Conservation (phyloP, 768 basidiomycete species). For the Russula brevipes region DNA sequence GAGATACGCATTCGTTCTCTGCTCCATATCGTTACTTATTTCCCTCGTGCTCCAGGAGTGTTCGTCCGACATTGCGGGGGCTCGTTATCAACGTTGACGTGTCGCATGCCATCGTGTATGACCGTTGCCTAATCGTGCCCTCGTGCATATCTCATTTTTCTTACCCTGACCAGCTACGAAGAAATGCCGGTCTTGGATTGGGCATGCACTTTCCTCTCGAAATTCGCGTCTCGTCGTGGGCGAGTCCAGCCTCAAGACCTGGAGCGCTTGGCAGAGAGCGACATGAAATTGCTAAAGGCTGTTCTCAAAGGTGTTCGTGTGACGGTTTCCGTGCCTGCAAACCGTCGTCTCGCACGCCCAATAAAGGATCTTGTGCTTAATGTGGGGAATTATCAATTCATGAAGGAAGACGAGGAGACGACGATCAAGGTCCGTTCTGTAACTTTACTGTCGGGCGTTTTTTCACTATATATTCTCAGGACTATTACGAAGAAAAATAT, state of each 20-base stretch:
- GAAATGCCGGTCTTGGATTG: conserved; percentile 22
- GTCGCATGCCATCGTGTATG: conserved; percentile 19
- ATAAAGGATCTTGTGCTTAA: conserved; percentile 19
- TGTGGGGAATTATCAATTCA: conserved; percentile 12
- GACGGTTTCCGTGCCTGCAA: conserved; percentile 12
- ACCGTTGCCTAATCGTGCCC: background rate
- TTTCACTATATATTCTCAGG: background rate
- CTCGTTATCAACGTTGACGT: conserved; percentile 24
- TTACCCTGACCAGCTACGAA: conserved; percentile 7
- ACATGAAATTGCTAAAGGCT: conserved; percentile 14
- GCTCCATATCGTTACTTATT: background rate
- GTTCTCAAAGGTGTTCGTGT: conserved; percentile 16
- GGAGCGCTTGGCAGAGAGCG: background rate
- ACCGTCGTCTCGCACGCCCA: conserved; percentile 12
- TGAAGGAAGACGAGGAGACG: conserved; percentile 13
- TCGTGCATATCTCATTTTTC: background rate
- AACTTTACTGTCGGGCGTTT: background rate
- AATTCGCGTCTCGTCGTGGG: background rate
- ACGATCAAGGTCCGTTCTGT: conserved; percentile 13
- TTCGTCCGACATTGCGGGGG: conserved; percentile 12
- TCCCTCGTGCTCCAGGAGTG: conserved; percentile 16
- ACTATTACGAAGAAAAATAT: conserved; percentile 17
- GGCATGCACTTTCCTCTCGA: conserved; percentile 16
- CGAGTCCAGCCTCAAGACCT: conserved; percentile 5
- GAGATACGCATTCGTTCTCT: background rate